phyloP scores from a whole-genome alignment of 169 alveolate species.

The Plasmodium gallinaceum region DNA sequence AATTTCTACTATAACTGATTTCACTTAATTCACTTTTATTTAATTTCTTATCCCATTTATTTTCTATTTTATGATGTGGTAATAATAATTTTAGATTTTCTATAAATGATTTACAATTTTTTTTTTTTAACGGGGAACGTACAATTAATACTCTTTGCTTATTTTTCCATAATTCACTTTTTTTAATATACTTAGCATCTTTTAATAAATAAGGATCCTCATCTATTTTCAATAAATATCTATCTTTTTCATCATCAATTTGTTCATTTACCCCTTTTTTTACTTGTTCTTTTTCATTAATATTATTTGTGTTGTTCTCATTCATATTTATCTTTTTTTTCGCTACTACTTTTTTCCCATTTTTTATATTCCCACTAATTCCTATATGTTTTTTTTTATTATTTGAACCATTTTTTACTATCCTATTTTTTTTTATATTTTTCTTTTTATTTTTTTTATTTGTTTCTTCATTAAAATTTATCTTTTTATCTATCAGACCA shows the following conservation, averaged over 20 bases:
- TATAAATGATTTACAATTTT: slow-evolving; percentile 94
- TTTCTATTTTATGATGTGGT: slow-evolving; percentile 95
- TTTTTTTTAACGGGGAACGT: slow-evolving; percentile 95
- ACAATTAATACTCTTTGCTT: slow-evolving; percentile 96
- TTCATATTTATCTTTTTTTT: background rate
- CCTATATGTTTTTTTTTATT: too few species aligned
- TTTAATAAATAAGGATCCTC: slow-evolving; percentile 90
- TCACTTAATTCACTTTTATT: slow-evolving; percentile 87
- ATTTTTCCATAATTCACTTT: slow-evolving; percentile 93
- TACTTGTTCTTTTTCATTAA: background rate
- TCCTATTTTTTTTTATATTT: too few species aligned
- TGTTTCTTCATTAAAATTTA: too few species aligned
- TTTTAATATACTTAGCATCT: slow-evolving; percentile 90
- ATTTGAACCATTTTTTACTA: too few species aligned
- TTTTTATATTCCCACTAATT: too few species aligned
- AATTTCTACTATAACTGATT: slow-evolving; percentile 86
- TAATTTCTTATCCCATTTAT: slow-evolving; percentile 91
- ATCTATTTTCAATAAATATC: slow-evolving; percentile 20
- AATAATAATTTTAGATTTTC: slow-evolving; percentile 94
- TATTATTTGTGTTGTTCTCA: background rate
- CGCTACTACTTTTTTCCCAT: too few species aligned
- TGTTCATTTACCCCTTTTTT: background rate
- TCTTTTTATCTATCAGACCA: too few species aligned
- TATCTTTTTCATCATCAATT: background rate
- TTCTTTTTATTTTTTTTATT: too few species aligned